phyloP scores from a whole-genome alignment of 768 basidiomycete species.

The Leccinum subgranulosum region DNA sequence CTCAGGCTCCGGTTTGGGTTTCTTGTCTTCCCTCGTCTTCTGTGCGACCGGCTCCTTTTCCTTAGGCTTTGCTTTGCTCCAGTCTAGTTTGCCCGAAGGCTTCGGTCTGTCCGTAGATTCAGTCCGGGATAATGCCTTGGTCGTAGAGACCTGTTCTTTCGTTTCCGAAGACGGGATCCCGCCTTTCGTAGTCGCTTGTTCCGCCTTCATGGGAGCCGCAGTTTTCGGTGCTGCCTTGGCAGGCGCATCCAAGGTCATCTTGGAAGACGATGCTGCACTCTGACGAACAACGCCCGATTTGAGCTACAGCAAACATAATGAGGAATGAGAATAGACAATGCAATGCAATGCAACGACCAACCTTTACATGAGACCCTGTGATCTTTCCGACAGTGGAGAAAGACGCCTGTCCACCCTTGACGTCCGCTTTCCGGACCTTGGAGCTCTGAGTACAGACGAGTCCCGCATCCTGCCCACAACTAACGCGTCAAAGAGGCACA shows the following conservation, averaged over 20 bases:
- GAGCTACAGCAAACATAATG: conserved; percentile 8
- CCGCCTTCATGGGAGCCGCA: conserved; percentile 7
- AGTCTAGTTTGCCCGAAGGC: conserved; percentile 54
- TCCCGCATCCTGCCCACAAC: conserved; percentile 39
- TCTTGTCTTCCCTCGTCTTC: conserved; percentile 13
- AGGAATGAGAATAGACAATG: background rate
- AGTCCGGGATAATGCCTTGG: conserved; percentile 15
- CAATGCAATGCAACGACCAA: conserved; percentile 16
- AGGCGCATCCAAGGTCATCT: conserved; percentile 39
- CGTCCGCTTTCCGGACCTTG: conserved; percentile 34
- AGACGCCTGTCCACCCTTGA: conserved; percentile 16
- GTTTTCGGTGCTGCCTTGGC: conserved; percentile 10
- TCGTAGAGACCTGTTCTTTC: conserved; percentile 25
- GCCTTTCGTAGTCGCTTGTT: conserved; percentile 10
- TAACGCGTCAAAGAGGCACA: background rate
- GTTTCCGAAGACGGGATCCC: conserved; percentile 27
- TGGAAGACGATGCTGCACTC: conserved; percentile 39
- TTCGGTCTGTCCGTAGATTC: conserved; percentile 31
- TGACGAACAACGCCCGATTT: conserved; percentile 3
- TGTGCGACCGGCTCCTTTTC: conserved; percentile 19
- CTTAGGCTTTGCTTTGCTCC: conserved; percentile 56
- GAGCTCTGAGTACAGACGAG: conserved; percentile 37
- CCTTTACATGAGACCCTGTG: conserved; percentile 45
- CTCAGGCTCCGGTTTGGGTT: conserved; percentile 14
- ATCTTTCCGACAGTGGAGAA: conserved; percentile 40